Conservation (phyloP, 805 yeast genomes). For the Pichia heedii region DNA sequence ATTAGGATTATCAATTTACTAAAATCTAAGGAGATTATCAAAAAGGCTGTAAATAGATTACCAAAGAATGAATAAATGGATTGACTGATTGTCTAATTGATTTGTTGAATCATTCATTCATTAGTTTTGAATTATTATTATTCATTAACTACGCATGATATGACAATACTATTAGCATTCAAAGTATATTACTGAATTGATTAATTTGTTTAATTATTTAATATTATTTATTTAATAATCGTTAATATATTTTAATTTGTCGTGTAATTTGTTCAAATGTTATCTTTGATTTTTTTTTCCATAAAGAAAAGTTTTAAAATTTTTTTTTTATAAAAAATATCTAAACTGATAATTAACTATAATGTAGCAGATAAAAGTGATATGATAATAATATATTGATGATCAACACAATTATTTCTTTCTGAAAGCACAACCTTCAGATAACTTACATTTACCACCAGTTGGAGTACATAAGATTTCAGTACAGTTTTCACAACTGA, state of each 20-base stretch:
- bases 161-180: no score
- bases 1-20: conserved; percentile 69
- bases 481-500: conserved; percentile 97
- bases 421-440: conserved; percentile 99
- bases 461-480: conserved; percentile 98
- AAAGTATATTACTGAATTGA: no score
- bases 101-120: no score
- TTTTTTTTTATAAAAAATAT: not conserved
- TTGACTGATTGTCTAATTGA: no score
- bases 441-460: conserved; percentile 99
- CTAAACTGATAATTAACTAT: not conserved
- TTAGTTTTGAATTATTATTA: no score
- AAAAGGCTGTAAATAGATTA: conserved; percentile 40
- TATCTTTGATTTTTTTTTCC: no score
- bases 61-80: conserved; percentile 12
- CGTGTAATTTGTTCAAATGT: no score
- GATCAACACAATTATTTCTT: conserved; percentile 59
- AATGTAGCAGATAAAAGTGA: not conserved
- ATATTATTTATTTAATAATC: no score
- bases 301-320: no score
- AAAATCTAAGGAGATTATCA: conserved; percentile 58
- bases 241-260: no score
- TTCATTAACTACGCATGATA: no score
- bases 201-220: no score
- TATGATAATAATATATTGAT: not conserved